A percentile compares a stretch with the other conserved stretches of the same genome.
Evolutionary conservation across 352 stramenopile genomes (phyloP).

Genomic region (Nothophytophthora sp.): DNA sequence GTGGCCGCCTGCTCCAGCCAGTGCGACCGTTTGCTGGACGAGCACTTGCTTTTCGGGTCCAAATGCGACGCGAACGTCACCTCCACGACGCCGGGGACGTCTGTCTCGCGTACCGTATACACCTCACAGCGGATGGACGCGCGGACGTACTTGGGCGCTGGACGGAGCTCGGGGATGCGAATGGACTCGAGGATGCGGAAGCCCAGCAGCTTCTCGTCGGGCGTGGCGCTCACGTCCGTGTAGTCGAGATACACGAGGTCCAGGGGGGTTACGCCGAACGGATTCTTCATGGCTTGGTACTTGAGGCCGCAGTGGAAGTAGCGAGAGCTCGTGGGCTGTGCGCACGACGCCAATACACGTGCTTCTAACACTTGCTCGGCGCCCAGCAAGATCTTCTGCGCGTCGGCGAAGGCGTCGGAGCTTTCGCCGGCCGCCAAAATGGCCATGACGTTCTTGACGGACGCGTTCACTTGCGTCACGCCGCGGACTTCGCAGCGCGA

Average conservation of each 20-base stretch:
- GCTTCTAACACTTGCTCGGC: constrained; percentile 68
- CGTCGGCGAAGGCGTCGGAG: constrained; percentile 55
- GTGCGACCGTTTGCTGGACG: constrained; percentile 47
- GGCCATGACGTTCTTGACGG: constrained; percentile 84
- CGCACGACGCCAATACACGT: constrained; percentile 65
- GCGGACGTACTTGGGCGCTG: constrained; percentile 60
- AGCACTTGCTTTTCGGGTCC: constrained; percentile 81
- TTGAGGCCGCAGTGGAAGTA: constrained; percentile 88
- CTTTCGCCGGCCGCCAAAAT: constrained; percentile 57
- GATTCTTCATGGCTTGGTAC: constrained; percentile 83
- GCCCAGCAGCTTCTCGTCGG: constrained; percentile 60
- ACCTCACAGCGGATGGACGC: constrained; percentile 81
- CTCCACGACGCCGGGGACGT: constrained; percentile 69
- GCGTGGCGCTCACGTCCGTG: constrained; percentile 72
- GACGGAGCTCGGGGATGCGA: constrained; percentile 60
- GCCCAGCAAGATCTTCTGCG: constrained; percentile 64
- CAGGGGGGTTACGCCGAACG: constrained; percentile 58
- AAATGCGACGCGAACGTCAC: constrained; percentile 84
- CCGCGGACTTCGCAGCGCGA: constrained; percentile 76
- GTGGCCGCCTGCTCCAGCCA: constrained; percentile 63
- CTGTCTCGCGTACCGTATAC: constrained; percentile 76
- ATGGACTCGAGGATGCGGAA: constrained; percentile 85
- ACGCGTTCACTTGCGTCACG: constrained; percentile 73
- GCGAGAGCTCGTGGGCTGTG: constrained; percentile 46
- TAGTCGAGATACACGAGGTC: constrained; percentile 87